Evolutionary conservation across 108 stramenopile species (phyloP).

Genomic region (Fragilariopsis cylindrus): DNA sequence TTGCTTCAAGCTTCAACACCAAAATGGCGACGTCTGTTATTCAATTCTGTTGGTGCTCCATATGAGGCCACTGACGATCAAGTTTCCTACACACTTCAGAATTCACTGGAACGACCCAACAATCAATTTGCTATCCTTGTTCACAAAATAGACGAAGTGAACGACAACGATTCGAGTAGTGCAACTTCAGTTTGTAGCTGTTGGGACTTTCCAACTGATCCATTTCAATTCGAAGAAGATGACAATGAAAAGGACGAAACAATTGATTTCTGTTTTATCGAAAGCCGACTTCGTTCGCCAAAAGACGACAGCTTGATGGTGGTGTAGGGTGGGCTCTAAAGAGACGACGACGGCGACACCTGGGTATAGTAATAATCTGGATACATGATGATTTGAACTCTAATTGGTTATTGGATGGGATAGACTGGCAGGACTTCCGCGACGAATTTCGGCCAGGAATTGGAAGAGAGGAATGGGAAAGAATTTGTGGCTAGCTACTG

Average conservation of each 20-base stretch:
- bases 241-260: constrained; percentile 2
- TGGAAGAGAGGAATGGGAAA: constrained; percentile 78
- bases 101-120: constrained; percentile 44
- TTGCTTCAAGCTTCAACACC: constrained; percentile 34
- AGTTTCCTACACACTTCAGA: constrained; percentile 44
- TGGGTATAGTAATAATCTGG: not conserved
- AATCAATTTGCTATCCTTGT: constrained; percentile 79
- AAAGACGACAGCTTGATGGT: constrained; percentile 49
- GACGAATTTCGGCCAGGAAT: constrained; percentile 73
- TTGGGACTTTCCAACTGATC: constrained; percentile 55
- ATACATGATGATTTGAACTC: not conserved
- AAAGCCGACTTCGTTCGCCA: constrained; percentile 56
- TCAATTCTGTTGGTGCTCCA: constrained; percentile 54
- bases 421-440: constrained; percentile 88
- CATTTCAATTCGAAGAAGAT: constrained; percentile 67
- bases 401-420: constrained; percentile 60
- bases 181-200: not conserved
- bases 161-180: not conserved
- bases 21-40: constrained; percentile 43
- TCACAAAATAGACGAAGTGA: constrained; percentile 18
- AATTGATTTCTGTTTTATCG: constrained; percentile 46
- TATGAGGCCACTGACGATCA: constrained; percentile 26
- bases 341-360: constrained; percentile 28
- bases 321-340: constrained; percentile 64
- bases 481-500: constrained; percentile 45